These are phyloP conservation scores for Gossypium ekmanianum DNA, from an alignment of 345 rosid species.

Conservation along the genomic window DNA sequence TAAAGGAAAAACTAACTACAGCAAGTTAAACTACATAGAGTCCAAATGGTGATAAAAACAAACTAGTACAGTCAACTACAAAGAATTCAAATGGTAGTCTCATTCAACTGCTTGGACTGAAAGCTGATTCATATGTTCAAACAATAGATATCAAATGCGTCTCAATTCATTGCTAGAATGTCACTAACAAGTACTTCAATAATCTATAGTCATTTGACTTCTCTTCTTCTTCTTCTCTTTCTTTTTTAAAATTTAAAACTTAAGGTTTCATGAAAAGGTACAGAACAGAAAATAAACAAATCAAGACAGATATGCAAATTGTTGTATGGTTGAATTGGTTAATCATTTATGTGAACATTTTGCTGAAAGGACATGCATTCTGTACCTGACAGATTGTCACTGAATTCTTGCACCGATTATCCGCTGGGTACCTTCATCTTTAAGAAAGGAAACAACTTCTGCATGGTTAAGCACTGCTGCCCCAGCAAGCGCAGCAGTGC, in stretches of 20 bases:
- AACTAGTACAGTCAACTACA: not conserved
- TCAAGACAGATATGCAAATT: not conserved
- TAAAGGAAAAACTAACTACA: not conserved
- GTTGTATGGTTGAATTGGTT: not conserved
- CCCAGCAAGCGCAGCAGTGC: conserved; percentile 89
- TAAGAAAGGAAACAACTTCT: conserved; percentile 73
- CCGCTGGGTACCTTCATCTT: conserved; percentile 53
- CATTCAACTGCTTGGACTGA: not conserved
- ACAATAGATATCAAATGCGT: not conserved
- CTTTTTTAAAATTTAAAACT: not conserved
- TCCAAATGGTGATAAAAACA: not conserved
- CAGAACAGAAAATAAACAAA: not conserved
- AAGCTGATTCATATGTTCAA: not conserved
- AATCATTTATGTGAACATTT: not conserved
- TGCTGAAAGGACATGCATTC: not conserved
- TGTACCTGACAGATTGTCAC: conserved; percentile 81
- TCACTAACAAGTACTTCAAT: not conserved
- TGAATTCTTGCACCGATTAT: conserved; percentile 82
- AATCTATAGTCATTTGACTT: not conserved
- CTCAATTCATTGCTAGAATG: not conserved
- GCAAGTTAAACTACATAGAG: not conserved
- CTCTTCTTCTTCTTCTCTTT: not conserved
- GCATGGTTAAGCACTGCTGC: conserved; percentile 97
- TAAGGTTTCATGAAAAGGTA: not conserved
- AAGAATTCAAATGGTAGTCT: not conserved